A percentile compares a stretch with the other conserved stretches of the same genome.
Evolutionary conservation across 345 rosid species (phyloP).

Genomic region (Schrenkiella parvula): DNA sequence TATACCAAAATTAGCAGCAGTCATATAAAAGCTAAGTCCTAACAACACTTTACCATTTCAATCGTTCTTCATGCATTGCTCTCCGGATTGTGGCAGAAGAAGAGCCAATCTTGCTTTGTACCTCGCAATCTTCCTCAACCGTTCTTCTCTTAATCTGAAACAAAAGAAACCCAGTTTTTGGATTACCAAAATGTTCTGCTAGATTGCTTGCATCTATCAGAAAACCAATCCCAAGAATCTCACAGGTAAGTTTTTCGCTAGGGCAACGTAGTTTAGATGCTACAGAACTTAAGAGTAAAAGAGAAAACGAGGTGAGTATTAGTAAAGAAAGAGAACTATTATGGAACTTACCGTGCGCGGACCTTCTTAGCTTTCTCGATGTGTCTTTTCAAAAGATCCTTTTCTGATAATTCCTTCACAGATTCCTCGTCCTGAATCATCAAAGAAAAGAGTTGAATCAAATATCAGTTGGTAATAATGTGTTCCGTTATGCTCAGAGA

Average conservation of each 20-base stretch:
- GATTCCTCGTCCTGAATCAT: constrained; percentile 53
- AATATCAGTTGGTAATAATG: neutral
- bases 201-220: neutral
- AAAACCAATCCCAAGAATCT: neutral
- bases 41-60: neutral
- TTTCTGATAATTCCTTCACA: constrained; percentile 47
- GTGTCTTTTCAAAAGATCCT: constrained; percentile 70
- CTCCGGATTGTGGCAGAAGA: constrained; percentile 67
- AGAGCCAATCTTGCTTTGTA: constrained; percentile 76
- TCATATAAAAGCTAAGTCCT: constrained; percentile 17
- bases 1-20: constrained; percentile 16
- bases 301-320: neutral
- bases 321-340: neutral
- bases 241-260: neutral
- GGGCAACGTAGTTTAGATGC: neutral
- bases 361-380: constrained; percentile 67
- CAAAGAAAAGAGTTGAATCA: constrained; percentile 5
- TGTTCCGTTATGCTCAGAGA: neutral
- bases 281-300: neutral
- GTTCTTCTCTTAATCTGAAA: constrained; percentile 63
- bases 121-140: constrained; percentile 69
- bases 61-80: constrained; percentile 44
- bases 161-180: neutral
- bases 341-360: constrained; percentile 55
- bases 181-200: neutral